These are phyloP conservation scores for Ambrosia artemisiifolia DNA, from an alignment of 129 eudicot species.

Conservation along the genomic window DNA sequence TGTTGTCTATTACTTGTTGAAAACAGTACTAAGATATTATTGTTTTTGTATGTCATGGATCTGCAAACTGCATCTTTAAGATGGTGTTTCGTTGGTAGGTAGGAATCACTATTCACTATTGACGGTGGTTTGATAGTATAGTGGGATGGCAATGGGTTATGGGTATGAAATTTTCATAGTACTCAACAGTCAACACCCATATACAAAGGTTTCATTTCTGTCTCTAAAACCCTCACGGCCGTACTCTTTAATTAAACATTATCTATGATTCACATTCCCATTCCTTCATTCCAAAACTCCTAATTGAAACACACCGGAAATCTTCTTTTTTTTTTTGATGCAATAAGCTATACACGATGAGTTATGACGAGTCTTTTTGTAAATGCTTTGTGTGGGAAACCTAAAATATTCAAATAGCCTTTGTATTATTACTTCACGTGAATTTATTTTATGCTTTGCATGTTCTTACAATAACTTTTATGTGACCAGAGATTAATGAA, in stretches of 20 bases:
- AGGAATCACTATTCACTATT: not conserved
- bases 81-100: not conserved
- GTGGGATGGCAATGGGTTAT: not conserved
- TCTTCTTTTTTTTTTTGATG: not conserved
- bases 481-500: constrained; percentile 42
- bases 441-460: constrained; percentile 8
- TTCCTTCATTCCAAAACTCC: not conserved
- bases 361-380: not conserved
- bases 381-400: constrained; percentile 3
- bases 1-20: not conserved
- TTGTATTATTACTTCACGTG: constrained; percentile 1
- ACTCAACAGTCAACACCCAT: not conserved
- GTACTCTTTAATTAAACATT: not conserved
- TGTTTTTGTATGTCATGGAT: not conserved
- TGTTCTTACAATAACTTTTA: constrained; percentile 21
- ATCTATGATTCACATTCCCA: not conserved
- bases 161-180: not conserved
- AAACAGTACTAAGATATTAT: not conserved
- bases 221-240: too few relatives aligned
- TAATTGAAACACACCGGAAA: not conserved
- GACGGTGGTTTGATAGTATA: constrained; percentile 5
- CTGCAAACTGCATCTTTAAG: not conserved
- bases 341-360: not conserved
- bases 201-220: not conserved
- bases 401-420: not conserved